Evolutionary conservation across 2,329 filamentous ascomycete genomes (phyloP), one percentile per base, ranked within the genome.

Genomic region (Thelonectria olida): DNA sequence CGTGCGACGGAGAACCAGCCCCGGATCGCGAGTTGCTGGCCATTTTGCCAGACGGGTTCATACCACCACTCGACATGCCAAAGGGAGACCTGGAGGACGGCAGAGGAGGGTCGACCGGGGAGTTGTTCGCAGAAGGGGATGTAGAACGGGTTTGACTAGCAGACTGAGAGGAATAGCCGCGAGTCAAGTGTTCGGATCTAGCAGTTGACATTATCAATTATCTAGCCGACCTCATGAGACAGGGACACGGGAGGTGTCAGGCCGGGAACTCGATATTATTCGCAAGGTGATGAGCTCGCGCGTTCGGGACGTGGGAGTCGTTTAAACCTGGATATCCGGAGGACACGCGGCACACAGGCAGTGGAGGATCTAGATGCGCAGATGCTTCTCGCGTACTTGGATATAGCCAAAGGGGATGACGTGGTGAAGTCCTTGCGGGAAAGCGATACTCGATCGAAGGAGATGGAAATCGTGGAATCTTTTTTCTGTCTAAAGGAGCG

Each of bases 1-100:
- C 96, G 82, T 97, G 94, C 79, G 94, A 97, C 73, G 96, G 96
- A 85, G 96, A 99, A 77, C 94, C 94, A 83, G 93, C 89, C 83
- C 94, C 93, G 74, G 95, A 91, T 82, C 95, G 87, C 73, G 87
- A 78, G 71, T 79, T 82, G 67, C 81, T 81, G 65, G 84, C 79
- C 84, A 90, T 88, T 75, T 88, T 88, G 72, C 80, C 79, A 61
- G 82, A 78, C 62, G 83, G 79, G 63, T 82, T 89, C 70, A 92
- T 79, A 61, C 86, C 83, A 71, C 87, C 87, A 19, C 44, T 49
- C 48, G 90, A 82, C 64, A 91, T 81, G 61, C 88, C 89, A 74
- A 95, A 92, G 20, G 92, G 88, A 67, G 92, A 90, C 79, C 93
- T 89, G 69, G 89, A 80, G 61, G 81, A 73, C 71, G 84, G 85